These are phyloP conservation scores for Zymoseptoria ardabiliae DNA, from an alignment of 2,329 filamentous ascomycete genomes.

Conservation along the genomic window DNA sequence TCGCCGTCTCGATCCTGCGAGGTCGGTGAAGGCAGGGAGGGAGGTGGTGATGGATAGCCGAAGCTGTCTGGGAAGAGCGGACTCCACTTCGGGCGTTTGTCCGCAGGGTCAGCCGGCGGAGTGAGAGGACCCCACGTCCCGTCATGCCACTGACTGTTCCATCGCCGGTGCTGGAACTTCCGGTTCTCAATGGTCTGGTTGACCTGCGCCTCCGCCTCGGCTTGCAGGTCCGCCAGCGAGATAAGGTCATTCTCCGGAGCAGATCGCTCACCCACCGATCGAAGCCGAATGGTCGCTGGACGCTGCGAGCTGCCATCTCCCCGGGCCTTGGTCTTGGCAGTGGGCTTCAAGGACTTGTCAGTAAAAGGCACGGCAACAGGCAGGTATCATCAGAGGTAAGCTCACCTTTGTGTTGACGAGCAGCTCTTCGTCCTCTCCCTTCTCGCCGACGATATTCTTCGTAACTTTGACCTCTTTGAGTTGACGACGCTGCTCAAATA, in stretches of 20 bases:
- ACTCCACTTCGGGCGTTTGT: slow-evolving; percentile 24
- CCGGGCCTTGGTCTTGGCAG: slow-evolving; percentile 47
- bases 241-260: slow-evolving; percentile 71
- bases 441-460: slow-evolving; percentile 72
- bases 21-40: slow-evolving; percentile 37
- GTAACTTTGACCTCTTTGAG: slow-evolving; percentile 85
- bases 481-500: slow-evolving; percentile 75
- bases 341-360: slow-evolving; percentile 27
- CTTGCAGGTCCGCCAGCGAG: slow-evolving; percentile 65
- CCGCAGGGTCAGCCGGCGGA: slow-evolving; percentile 56
- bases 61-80: slow-evolving; percentile 21
- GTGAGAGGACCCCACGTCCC: slow-evolving; percentile 78
- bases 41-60: slow-evolving; percentile 40
- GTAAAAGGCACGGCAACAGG: slow-evolving; percentile 3
- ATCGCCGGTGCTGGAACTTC: slow-evolving; percentile 78
- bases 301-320: slow-evolving; percentile 56
- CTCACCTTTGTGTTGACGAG: slow-evolving; percentile 76
- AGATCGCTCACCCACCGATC: slow-evolving; percentile 58
- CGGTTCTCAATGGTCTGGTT: slow-evolving; percentile 77
- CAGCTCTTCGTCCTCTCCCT: slow-evolving; percentile 86
- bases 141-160: slow-evolving; percentile 87
- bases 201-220: slow-evolving; percentile 75
- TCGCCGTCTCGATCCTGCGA: slow-evolving; percentile 32
- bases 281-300: slow-evolving; percentile 44
- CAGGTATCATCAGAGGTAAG: slow-evolving; percentile 9